Conservation (phyloP, 805 yeast genomes). For the Wickerhamiella domercqiae region DNA sequence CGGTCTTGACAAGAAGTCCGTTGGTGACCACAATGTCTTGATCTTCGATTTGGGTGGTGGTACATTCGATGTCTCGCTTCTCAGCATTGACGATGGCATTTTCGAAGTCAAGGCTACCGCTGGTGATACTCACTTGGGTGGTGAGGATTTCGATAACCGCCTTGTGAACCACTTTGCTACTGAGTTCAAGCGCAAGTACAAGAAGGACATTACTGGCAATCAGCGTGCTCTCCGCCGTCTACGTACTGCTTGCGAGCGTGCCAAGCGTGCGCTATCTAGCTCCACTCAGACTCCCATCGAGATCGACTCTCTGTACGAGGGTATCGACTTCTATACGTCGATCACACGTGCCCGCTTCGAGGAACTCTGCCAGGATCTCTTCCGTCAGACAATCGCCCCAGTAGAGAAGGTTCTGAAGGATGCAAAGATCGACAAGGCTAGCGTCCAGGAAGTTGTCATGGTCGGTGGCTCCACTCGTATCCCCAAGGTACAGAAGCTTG, state of each 20-base stretch:
- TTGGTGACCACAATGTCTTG: conserved; percentile 72
- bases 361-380: conserved; percentile 85
- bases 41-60: conserved; percentile 98
- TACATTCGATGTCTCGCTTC: conserved; percentile 91
- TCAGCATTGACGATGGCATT: conserved; percentile 89
- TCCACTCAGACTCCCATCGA: conserved; percentile 91
- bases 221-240: conserved; percentile 97
- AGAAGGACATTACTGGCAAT: conserved; percentile 82
- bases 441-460: conserved; percentile 79
- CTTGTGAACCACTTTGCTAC: conserved; percentile 83
- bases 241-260: conserved; percentile 98
- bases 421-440: conserved; percentile 77
- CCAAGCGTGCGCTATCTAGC: conserved; percentile 95
- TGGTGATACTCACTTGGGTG: conserved; percentile 88
- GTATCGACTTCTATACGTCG: conserved; percentile 91
- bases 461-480: conserved; percentile 99
- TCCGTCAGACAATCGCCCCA: conserved; percentile 88
- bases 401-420: conserved; percentile 90
- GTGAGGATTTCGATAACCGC: conserved; percentile 97
- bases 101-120: conserved; percentile 94
- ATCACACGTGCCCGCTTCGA: conserved; percentile 96
- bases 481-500: conserved; percentile 91
- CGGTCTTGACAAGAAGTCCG: conserved; percentile 60
- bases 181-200: conserved; percentile 96
- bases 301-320: conserved; percentile 88